Base-by-base conservation (phyloP, 139 green algal species). In the Ettlia oleoabundans region DNA sequence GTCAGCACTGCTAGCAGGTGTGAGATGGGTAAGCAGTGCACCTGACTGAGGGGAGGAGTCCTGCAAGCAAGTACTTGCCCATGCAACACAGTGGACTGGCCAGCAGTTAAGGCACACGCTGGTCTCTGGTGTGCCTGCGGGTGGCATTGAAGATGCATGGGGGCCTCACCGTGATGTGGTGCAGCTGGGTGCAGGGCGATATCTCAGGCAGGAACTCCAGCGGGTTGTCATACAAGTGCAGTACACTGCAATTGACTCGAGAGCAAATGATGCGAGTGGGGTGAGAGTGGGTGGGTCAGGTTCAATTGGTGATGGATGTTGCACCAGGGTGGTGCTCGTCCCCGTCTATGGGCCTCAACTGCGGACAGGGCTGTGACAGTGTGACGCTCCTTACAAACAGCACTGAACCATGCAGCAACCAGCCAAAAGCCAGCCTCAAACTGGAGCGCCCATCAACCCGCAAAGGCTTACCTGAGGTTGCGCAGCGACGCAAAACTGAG, bases 151-250 rank as follows among this genome's bases (percentile, higher is more conserved):
- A n/a, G n/a, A n/a, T n/a, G n/a, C n/a, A n/a, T n/a, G n/a, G n/a
- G 47, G 13, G 47, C 47, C 70, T 64, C 43, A 82, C 78, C 43
- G 93, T 94, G 55, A 98, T 85, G 69, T 91, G 91, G 28, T 90
- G 90, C 75, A 98, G 89, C 33, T 80, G 72, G 0, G 76, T 73
- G 73, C 92, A 96, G 37, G 92, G 92, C 4, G 88, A 87, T 40
- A 99, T 94, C 86, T 98, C 94, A 0, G 96, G 96, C 55, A 99
- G 90, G 86, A 97, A 97, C 83, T 98, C 96, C 55, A 99, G 87
- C 1, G 94, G 94, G 89, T 99, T 99, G 86, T 89, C 92, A 81
- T 90, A 93, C 65, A 98, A 88, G 76, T 94, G 89, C 37, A 88
- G 85, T 51, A 88, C 80, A 37, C 42, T 79, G 78, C 28, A 64